Evolutionary conservation across 257 asterid species (phyloP).

Genomic region (Parsonsia alboflavescens): DNA sequence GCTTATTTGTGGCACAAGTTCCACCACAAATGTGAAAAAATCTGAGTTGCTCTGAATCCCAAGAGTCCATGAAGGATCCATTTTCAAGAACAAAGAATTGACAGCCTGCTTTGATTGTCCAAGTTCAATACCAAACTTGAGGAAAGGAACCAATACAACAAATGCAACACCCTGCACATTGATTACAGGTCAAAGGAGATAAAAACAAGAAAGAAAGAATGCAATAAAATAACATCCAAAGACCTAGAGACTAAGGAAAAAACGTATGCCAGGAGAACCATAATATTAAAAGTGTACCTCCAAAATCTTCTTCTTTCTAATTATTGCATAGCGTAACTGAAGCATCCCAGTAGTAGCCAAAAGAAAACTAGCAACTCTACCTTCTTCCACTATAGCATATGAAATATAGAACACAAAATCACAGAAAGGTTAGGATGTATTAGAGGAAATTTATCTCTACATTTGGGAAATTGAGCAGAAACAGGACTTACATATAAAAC

Average conservation of each 20-base stretch:
- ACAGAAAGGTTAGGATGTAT: constrained; percentile 10
- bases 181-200: neutral
- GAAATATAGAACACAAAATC: constrained; percentile 21
- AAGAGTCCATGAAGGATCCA: constrained; percentile 46
- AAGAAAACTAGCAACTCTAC: constrained; percentile 83
- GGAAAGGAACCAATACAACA: constrained; percentile 65
- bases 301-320: constrained; percentile 50
- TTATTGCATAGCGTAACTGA: constrained; percentile 58
- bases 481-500: constrained; percentile 71
- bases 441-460: constrained; percentile 3
- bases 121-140: constrained; percentile 71
- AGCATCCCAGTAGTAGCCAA: constrained; percentile 82
- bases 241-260: neutral
- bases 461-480: constrained; percentile 17
- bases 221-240: neutral
- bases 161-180: constrained; percentile 61
- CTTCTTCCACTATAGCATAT: constrained; percentile 86
- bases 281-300: constrained; percentile 44
- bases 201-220: neutral
- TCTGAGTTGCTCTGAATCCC: constrained; percentile 44
- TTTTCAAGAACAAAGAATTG: constrained; percentile 43
- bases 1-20: constrained; percentile 53
- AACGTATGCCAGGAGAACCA: neutral
- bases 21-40: constrained; percentile 47
- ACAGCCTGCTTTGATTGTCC: constrained; percentile 50